Conservation (phyloP, 1,284 basidiomycete genomes). For the Apiotrichum brassicae region DNA sequence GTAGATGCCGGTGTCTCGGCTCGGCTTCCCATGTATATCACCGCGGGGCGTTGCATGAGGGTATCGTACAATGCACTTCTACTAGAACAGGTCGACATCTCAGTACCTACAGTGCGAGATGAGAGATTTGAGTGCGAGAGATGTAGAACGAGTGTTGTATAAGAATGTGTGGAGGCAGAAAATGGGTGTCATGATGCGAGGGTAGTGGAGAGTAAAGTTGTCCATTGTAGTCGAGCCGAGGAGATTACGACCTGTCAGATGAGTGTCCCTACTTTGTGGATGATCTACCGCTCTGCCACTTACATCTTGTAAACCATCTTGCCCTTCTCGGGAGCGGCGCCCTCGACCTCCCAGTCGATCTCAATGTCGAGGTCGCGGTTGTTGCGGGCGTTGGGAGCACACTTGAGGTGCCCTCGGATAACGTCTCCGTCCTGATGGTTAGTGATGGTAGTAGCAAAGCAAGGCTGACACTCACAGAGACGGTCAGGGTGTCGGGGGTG, state of each 20-base stretch:
- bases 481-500: constrained; percentile 62
- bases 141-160: not conserved
- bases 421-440: constrained; percentile 54
- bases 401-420: constrained; percentile 64
- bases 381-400: constrained; percentile 82
- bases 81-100: constrained; percentile 10
- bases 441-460: too few species aligned
- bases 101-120: constrained; percentile 23
- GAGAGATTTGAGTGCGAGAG: not conserved
- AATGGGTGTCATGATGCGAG: constrained; percentile 5
- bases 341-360: constrained; percentile 60
- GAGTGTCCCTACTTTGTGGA: constrained; percentile 14
- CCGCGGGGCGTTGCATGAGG: constrained; percentile 9
- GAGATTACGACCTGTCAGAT: constrained; percentile 39
- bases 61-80: constrained; percentile 24
- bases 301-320: constrained; percentile 51
- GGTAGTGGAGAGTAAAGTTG: not conserved
- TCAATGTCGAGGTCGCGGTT: constrained; percentile 87
- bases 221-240: not conserved
- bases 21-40: not conserved
- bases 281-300: constrained; percentile 21
- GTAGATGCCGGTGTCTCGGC: not conserved
- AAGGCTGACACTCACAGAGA: constrained; percentile 26
- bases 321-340: constrained; percentile 39
- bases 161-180: not conserved